Evolutionary conservation across 2,329 filamentous ascomycete genomes (phyloP).

Genomic region (Trichoderma polysporum): DNA sequence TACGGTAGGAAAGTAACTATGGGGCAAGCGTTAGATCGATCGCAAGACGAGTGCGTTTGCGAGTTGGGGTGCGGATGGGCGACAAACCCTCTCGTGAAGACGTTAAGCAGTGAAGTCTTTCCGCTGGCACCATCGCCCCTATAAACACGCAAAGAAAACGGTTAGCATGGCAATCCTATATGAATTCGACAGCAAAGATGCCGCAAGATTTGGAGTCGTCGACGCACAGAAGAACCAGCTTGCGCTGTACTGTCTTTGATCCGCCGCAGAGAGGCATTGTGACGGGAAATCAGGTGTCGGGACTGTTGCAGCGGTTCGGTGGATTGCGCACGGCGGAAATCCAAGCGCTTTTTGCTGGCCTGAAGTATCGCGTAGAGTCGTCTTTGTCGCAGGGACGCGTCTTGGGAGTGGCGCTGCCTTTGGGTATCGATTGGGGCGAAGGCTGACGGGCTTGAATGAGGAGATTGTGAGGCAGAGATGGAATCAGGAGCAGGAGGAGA

Average conservation of each 20-base stretch:
- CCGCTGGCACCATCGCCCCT: slow-evolving; percentile 95
- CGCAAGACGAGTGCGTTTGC: slow-evolving; percentile 1
- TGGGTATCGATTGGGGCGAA: not conserved
- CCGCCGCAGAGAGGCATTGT: slow-evolving; percentile 57
- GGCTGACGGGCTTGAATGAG: slow-evolving; percentile 10
- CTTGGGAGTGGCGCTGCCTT: not conserved
- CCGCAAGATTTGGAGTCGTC: not conserved
- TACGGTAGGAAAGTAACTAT: slow-evolving; percentile 92
- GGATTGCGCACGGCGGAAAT: not conserved
- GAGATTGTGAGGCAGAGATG: not conserved
- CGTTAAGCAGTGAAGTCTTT: slow-evolving; percentile 95
- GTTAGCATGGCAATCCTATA: not conserved
- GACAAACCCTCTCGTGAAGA: slow-evolving; percentile 92
- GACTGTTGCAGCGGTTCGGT: not conserved
- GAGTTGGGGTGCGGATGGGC: not conserved
- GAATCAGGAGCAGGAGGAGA: slow-evolving; percentile 6
- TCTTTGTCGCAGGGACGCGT: not conserved
- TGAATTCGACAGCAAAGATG: not conserved
- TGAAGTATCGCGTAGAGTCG: not conserved
- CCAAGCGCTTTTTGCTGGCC: not conserved
- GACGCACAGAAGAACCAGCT: slow-evolving; percentile 83
- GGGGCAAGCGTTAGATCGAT: slow-evolving; percentile 8
- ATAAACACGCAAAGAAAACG: slow-evolving; percentile 11
- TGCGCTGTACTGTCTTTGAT: slow-evolving; percentile 86
- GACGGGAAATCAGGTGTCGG: not conserved